phyloP scores from a whole-genome alignment of 441 rosid genomes.

The Pelargonium myrrhifolium region DNA sequence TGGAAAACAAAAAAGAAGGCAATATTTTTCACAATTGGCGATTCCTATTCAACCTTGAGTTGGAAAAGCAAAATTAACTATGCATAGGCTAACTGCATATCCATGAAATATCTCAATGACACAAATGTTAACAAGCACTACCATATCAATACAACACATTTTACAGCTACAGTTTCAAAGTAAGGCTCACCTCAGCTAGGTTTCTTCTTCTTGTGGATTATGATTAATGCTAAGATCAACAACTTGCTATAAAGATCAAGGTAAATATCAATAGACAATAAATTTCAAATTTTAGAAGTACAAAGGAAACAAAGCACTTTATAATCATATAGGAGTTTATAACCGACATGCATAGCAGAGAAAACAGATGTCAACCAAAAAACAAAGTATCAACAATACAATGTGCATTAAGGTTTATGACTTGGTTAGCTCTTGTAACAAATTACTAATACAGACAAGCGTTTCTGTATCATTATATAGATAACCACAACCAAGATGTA shows the following conservation, averaged over 20 bases:
- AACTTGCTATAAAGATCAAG: slow-evolving; percentile 38
- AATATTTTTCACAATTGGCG: too few relatives aligned
- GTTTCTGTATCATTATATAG: background rate
- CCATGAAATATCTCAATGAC: too few relatives aligned
- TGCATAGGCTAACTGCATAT: too few relatives aligned
- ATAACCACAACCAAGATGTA: background rate
- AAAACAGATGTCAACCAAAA: background rate
- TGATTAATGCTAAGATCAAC: slow-evolving; percentile 55
- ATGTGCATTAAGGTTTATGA: background rate
- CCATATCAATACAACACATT: too few relatives aligned
- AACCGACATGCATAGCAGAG: background rate
- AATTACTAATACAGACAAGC: background rate
- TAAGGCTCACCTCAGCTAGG: slow-evolving; percentile 57
- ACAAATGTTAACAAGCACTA: too few relatives aligned
- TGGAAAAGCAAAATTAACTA: too few relatives aligned
- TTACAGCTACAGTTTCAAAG: too few relatives aligned
- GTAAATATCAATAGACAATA: slow-evolving; percentile 11
- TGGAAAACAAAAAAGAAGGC: too few relatives aligned
- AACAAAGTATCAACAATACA: background rate
- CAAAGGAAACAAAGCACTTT: background rate
- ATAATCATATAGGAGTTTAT: background rate
- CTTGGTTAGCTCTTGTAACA: background rate
- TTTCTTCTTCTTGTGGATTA: slow-evolving; percentile 72
- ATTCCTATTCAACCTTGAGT: too few relatives aligned
- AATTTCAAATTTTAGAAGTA: slow-evolving; percentile 8